These are phyloP conservation scores for Cryptococcus sp. DNA, from an alignment of 1,284 basidiomycete species.

Conservation along the genomic window DNA sequence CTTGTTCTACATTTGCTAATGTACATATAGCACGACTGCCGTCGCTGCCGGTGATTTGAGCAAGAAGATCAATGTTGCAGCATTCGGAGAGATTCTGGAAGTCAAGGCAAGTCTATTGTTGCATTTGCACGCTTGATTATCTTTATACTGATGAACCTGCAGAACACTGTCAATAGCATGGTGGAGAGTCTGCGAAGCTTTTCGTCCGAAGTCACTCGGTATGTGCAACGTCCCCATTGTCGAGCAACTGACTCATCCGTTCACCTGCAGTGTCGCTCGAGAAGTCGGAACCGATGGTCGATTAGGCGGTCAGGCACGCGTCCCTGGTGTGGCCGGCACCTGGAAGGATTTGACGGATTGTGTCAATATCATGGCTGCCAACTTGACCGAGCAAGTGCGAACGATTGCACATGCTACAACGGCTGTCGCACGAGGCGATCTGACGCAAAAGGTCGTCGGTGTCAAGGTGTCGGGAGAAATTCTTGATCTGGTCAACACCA, in stretches of 20 bases:
- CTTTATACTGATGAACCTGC: slow-evolving; percentile 49
- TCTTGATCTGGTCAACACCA: slow-evolving; percentile 74
- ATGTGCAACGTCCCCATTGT: background rate
- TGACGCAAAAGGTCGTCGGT: slow-evolving; percentile 89
- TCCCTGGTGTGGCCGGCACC: slow-evolving; percentile 83
- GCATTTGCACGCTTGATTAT: background rate
- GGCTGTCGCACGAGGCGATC: slow-evolving; percentile 89
- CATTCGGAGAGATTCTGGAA: slow-evolving; percentile 95
- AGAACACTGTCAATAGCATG: slow-evolving; percentile 51
- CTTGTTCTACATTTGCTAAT: background rate
- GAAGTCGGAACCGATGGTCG: slow-evolving; percentile 96
- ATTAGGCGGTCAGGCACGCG: slow-evolving; percentile 88
- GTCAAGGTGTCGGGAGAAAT: slow-evolving; percentile 96
- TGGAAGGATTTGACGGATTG: slow-evolving; percentile 96
- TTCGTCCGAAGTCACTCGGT: slow-evolving; percentile 67
- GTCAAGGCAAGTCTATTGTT: slow-evolving; percentile 61
- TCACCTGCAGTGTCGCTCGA: slow-evolving; percentile 62
- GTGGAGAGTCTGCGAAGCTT: slow-evolving; percentile 57
- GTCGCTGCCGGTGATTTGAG: slow-evolving; percentile 90
- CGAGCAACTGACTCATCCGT: too few relatives aligned
- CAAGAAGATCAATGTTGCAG: slow-evolving; percentile 90
- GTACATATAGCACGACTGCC: slow-evolving; percentile 69
- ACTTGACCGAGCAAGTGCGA: slow-evolving; percentile 87
- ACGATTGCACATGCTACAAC: slow-evolving; percentile 94
- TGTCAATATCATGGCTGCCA: slow-evolving; percentile 71